These are phyloP conservation scores for Wickerhamomyces silvicola DNA, from an alignment of 805 yeast species.

Conservation along the genomic window DNA sequence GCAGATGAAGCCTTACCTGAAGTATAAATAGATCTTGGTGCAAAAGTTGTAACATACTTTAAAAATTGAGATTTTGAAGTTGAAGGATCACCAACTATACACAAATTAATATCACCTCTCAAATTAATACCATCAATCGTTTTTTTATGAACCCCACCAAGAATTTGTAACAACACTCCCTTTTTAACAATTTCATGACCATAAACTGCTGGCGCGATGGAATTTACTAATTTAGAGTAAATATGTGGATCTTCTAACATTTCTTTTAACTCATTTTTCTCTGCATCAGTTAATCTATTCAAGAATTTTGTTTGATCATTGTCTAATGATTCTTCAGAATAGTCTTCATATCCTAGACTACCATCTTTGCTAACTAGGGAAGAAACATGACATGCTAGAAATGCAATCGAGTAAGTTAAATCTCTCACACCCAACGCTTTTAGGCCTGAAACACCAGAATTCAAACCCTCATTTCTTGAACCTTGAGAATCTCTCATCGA, in stretches of 20 bases:
- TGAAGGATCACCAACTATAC: slow-evolving; percentile 97
- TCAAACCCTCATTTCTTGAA: slow-evolving; percentile 52
- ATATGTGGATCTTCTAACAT: slow-evolving; percentile 89
- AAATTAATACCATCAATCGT: slow-evolving; percentile 92
- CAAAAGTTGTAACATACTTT: slow-evolving; percentile 84
- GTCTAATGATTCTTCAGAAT: slow-evolving; percentile 35
- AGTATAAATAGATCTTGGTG: slow-evolving; percentile 93
- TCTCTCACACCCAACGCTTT: slow-evolving; percentile 85
- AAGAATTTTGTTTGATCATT: slow-evolving; percentile 78
- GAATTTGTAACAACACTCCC: slow-evolving; percentile 79
- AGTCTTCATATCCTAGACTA: slow-evolving; percentile 32
- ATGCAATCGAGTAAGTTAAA: slow-evolving; percentile 84
- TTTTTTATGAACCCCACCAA: slow-evolving; percentile 93
- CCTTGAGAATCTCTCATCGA: slow-evolving; percentile 62
- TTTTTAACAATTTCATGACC: slow-evolving; percentile 94
- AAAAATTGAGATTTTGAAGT: slow-evolving; percentile 94
- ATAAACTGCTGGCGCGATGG: slow-evolving; percentile 92
- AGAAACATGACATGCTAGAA: slow-evolving; percentile 84
- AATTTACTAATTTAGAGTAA: slow-evolving; percentile 75
- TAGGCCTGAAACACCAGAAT: slow-evolving; percentile 84
- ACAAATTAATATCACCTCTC: slow-evolving; percentile 94
- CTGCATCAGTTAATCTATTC: slow-evolving; percentile 71
- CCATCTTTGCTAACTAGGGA: slow-evolving; percentile 41
- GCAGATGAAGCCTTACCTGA: slow-evolving; percentile 99
- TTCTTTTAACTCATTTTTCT: slow-evolving; percentile 73